phyloP scores from a whole-genome alignment of 139 green algal species.

The Chlamydomonas eustigma region DNA sequence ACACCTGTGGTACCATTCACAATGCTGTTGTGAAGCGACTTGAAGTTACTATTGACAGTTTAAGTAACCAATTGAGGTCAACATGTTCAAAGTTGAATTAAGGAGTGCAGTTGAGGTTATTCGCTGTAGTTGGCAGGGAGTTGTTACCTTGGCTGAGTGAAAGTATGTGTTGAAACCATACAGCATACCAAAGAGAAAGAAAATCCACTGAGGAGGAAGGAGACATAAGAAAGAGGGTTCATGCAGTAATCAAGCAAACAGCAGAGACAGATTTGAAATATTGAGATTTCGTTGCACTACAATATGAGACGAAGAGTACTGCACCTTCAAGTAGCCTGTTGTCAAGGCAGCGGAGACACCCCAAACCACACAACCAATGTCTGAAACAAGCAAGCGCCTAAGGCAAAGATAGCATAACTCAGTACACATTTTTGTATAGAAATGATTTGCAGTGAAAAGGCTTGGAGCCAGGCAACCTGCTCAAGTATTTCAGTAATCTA shows the following conservation, averaged over 20 bases:
- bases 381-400: constrained; percentile 27
- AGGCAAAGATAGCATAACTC: not conserved
- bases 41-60: not conserved
- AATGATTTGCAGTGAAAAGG: not conserved
- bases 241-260: too few species aligned
- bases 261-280: too few species aligned
- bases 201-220: constrained; percentile 21
- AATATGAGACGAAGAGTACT: not conserved
- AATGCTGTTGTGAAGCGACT: too few species aligned
- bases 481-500: too few species aligned
- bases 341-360: constrained; percentile 25
- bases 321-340: constrained; percentile 16
- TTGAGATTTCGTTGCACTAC: too few species aligned
- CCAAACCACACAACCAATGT: constrained; percentile 35
- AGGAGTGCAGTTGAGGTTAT: not conserved
- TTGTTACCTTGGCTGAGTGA: constrained; percentile 41
- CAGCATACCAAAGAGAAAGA: constrained; percentile 41
- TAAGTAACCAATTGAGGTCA: not conserved
- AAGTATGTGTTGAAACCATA: constrained; percentile 55
- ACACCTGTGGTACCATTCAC: too few species aligned
- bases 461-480: not conserved
- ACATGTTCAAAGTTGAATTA: not conserved
- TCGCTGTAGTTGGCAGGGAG: not conserved
- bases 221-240: too few species aligned
- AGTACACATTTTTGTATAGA: not conserved